phyloP scores from a whole-genome alignment of 257 asterid genomes.

The Solanum microdontum region DNA sequence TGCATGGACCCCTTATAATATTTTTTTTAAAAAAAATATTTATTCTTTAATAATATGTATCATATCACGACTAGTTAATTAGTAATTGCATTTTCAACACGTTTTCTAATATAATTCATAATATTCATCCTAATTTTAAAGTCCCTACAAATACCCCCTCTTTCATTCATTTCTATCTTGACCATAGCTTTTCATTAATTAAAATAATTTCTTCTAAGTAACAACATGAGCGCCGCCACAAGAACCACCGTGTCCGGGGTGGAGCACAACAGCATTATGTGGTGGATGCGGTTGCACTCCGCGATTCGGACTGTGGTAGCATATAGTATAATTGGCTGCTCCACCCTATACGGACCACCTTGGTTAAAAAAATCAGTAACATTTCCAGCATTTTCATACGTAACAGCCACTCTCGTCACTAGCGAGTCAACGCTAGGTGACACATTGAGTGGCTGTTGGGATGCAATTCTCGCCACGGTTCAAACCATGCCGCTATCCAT shows the following conservation, averaged over 20 bases:
- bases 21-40: no score
- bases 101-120: neutral
- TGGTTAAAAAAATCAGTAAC: neutral
- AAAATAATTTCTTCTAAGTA: neutral
- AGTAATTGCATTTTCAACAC: neutral
- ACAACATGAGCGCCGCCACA: neutral
- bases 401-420: constrained; percentile 30
- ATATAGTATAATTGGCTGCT: constrained; percentile 33
- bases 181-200: neutral
- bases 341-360: constrained; percentile 46
- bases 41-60: neutral
- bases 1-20: neutral
- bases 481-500: constrained; percentile 42
- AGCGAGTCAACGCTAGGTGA: constrained; percentile 45
- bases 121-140: neutral
- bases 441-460: constrained; percentile 40
- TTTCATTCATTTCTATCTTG: neutral
- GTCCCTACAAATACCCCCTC: neutral
- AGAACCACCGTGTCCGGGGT: constrained; percentile 10
- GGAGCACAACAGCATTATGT: constrained; percentile 24
- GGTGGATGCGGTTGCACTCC: constrained; percentile 46
- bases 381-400: constrained; percentile 42
- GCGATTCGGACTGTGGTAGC: constrained; percentile 37
- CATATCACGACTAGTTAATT: neutral
- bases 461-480: constrained; percentile 31